These are phyloP conservation scores for Nepenthes mirabilis DNA, from an alignment of 148 eudicot genomes.

Conservation along the genomic window DNA sequence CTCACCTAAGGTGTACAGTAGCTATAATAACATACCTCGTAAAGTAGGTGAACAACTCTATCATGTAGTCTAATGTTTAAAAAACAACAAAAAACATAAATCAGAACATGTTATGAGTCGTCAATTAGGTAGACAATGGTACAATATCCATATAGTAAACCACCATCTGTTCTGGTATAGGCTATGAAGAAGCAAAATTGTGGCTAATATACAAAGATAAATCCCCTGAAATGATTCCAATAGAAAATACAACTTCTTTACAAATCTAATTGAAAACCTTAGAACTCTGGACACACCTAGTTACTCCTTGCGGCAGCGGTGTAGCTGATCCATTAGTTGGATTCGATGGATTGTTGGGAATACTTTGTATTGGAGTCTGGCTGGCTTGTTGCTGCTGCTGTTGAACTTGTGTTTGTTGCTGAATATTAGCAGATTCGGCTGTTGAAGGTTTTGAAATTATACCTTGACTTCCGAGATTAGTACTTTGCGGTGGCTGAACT, in stretches of 20 bases:
- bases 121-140: neutral
- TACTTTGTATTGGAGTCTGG: conserved; percentile 44
- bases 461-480: conserved; percentile 36
- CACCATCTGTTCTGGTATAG: conserved; percentile 3
- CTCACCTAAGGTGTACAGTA: too few relatives aligned
- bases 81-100: too few relatives aligned
- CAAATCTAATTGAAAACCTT: conserved; percentile 47
- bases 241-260: conserved; percentile 26
- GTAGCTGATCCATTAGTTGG: conserved; percentile 50
- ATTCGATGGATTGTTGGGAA: conserved; percentile 42
- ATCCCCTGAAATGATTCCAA: conserved; percentile 17
- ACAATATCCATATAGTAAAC: neutral
- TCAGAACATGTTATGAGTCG: too few relatives aligned
- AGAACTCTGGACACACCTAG: conserved; percentile 92
- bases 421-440: conserved; percentile 37
- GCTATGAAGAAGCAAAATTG: conserved; percentile 18
- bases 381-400: conserved; percentile 41
- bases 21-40: too few relatives aligned
- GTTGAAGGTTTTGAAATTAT: conserved; percentile 28
- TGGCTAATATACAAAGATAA: conserved; percentile 22
- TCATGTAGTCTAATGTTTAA: too few relatives aligned
- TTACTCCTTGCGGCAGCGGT: conserved; percentile 91
- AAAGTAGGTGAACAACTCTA: too few relatives aligned
- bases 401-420: conserved; percentile 22
- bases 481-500: conserved; percentile 40